Evolutionary conservation across 2,329 filamentous ascomycete genomes (phyloP).

Genomic region (Blastomyces silverae): DNA sequence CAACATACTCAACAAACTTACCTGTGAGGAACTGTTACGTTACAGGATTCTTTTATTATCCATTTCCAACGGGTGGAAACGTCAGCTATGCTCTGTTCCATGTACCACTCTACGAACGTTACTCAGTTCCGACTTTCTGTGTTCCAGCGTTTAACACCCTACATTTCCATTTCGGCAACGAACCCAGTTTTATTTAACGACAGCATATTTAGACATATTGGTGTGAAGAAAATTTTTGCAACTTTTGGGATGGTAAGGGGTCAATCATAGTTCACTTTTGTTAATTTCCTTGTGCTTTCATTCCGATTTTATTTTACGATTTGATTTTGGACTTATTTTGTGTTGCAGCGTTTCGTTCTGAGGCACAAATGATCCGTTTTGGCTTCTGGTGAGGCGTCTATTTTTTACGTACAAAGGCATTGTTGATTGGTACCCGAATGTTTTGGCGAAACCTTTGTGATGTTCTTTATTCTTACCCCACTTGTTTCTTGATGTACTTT

Average conservation of each 20-base stretch:
- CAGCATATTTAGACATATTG: not conserved
- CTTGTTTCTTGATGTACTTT: not conserved
- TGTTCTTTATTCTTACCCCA: not conserved
- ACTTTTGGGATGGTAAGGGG: not conserved
- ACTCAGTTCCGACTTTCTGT: not conserved
- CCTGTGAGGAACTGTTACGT: no score
- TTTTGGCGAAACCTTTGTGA: not conserved
- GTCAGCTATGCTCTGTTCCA: not conserved
- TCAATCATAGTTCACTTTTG: not conserved
- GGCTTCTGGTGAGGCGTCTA: not conserved
- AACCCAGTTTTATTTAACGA: constrained; percentile 6
- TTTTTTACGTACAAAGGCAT: not conserved
- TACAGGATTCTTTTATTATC: not conserved
- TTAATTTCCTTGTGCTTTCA: not conserved
- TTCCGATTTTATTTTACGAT: not conserved
- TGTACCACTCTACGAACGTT: constrained; percentile 5
- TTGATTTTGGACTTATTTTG: not conserved
- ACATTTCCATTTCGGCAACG: constrained; percentile 11
- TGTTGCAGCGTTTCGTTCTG: not conserved
- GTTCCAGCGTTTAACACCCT: not conserved
- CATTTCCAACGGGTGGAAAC: not conserved
- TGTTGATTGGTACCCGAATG: not conserved
- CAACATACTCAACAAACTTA: not conserved
- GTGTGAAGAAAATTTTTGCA: not conserved
- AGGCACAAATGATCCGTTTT: not conserved